Conservation (phyloP, 495 filamentous ascomycete species). For the Xylaria cubensis region DNA sequence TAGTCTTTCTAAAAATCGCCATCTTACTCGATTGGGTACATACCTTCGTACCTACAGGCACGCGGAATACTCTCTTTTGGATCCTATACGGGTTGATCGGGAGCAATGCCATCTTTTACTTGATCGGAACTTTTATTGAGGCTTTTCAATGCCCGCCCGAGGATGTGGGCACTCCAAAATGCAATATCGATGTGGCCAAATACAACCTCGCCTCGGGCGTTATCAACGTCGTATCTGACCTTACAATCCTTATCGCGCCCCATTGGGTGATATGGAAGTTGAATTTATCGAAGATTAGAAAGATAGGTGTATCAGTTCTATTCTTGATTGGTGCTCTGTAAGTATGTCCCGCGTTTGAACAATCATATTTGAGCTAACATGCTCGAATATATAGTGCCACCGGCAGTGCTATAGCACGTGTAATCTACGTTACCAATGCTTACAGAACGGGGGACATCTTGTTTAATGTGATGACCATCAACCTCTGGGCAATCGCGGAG, state of each 20-base stretch:
- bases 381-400: constrained; percentile 17
- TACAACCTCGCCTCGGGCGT: constrained; percentile 30
- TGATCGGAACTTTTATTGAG: constrained; percentile 37
- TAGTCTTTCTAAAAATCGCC: constrained; percentile 34
- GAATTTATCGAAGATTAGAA: constrained; percentile 39
- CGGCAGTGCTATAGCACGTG: constrained; percentile 35
- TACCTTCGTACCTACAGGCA: constrained; percentile 35
- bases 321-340: constrained; percentile 51
- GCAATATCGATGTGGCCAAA: constrained; percentile 34
- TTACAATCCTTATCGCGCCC: constrained; percentile 47
- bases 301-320: constrained; percentile 43
- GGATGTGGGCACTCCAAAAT: constrained; percentile 43
- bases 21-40: constrained; percentile 36
- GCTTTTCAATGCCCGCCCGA: constrained; percentile 52
- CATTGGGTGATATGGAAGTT: constrained; percentile 48
- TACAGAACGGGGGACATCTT: constrained; percentile 40
- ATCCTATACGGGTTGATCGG: constrained; percentile 38
- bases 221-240: constrained; percentile 44
- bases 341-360: constrained; percentile 22
- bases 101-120: constrained; percentile 37
- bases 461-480: constrained; percentile 31
- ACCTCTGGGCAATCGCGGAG: constrained; percentile 44
- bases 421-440: constrained; percentile 31
- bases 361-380: background rate
- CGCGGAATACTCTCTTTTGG: constrained; percentile 40